These are phyloP conservation scores for Echites panduratus DNA, from an alignment of 257 asterid species.

Conservation along the genomic window DNA sequence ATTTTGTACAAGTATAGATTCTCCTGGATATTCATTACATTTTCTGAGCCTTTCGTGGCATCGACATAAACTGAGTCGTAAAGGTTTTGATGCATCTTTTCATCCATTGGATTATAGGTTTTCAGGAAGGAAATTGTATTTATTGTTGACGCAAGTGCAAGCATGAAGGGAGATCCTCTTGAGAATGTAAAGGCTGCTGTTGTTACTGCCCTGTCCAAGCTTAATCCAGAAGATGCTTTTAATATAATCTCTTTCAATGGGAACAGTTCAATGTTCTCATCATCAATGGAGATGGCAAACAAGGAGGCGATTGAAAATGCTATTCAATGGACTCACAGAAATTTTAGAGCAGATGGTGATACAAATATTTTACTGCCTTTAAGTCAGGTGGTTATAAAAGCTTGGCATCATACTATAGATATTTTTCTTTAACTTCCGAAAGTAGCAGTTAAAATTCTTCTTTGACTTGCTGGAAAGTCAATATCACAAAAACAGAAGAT, in stretches of 20 bases:
- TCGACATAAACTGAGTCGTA: background rate
- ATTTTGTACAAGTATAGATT: no score
- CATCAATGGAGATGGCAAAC: constrained; percentile 46
- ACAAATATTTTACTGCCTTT: constrained; percentile 56
- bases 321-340: constrained; percentile 48
- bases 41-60: background rate
- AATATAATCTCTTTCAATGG: constrained; percentile 61
- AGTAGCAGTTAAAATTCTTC: background rate
- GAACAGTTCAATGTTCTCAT: constrained; percentile 38
- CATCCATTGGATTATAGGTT: constrained; percentile 33
- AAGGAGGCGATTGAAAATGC: constrained; percentile 43
- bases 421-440: background rate
- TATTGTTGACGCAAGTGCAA: constrained; percentile 64
- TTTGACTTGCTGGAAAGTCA: background rate
- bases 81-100: background rate
- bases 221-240: constrained; percentile 53
- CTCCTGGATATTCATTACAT: background rate
- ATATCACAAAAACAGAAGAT: background rate
- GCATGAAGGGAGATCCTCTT: constrained; percentile 70
- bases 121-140: constrained; percentile 67
- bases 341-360: constrained; percentile 56
- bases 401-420: background rate
- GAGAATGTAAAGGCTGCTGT: constrained; percentile 57
- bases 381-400: constrained; percentile 40
- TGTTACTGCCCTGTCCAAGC: constrained; percentile 45